Conservation (phyloP, 176 grass and related monocot species). For the Ampelocalamus luodianensis region DNA sequence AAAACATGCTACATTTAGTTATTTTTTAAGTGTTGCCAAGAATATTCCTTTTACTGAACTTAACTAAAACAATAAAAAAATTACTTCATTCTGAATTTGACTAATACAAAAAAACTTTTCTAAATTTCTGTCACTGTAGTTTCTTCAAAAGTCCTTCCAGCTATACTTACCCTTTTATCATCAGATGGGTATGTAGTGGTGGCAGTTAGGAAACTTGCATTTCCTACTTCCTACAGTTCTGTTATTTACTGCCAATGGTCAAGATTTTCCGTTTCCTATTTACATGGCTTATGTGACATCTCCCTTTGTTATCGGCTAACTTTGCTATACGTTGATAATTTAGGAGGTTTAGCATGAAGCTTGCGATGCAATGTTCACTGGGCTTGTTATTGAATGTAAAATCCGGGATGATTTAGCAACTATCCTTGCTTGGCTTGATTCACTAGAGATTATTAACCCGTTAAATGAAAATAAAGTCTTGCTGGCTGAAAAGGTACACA, state of each 20-base stretch:
- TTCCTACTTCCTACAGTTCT: background rate
- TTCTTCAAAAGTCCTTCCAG: constrained; percentile 10
- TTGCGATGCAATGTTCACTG: constrained; percentile 63
- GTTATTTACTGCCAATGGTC: constrained; percentile 7
- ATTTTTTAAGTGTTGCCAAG: constrained; percentile 22
- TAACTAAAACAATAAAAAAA: background rate
- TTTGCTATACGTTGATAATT: constrained; percentile 38
- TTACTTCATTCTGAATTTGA: background rate
- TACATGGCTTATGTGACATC: constrained; percentile 4
- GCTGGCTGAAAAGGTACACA: constrained; percentile 63
- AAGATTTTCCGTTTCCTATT: constrained; percentile 7
- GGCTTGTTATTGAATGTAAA: constrained; percentile 74
- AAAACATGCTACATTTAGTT: background rate
- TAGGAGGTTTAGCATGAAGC: constrained; percentile 52
- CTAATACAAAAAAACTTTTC: background rate
- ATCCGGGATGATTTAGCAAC: constrained; percentile 78
- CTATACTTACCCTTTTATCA: background rate
- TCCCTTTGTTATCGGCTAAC: constrained; percentile 35
- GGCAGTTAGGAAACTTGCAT: constrained; percentile 10
- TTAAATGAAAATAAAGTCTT: constrained; percentile 65
- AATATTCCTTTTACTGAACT: constrained; percentile 16
- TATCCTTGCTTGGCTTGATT: constrained; percentile 72
- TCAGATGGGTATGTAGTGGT: background rate
- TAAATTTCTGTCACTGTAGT: background rate
- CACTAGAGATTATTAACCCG: constrained; percentile 74